Conservation (phyloP, 306 rosid species). For the Datisca glomerata region DNA sequence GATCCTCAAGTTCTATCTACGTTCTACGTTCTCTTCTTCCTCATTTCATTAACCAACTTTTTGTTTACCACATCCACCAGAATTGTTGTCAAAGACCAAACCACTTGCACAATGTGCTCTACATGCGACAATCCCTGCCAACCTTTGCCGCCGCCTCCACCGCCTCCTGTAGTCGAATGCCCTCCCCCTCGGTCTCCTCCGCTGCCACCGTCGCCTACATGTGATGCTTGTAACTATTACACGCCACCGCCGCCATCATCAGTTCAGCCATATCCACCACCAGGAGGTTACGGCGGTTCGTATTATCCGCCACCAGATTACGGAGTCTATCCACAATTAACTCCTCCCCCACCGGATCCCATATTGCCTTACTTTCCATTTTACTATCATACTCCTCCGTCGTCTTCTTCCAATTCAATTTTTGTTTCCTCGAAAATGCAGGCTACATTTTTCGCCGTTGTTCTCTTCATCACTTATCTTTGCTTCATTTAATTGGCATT, state of each 20-base stretch:
- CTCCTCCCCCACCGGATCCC: constrained; percentile 12
- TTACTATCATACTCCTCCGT: constrained; percentile 5
- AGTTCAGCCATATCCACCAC: neutral
- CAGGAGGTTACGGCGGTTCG: constrained; percentile 2
- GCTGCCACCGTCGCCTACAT: constrained; percentile 18
- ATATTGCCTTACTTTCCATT: constrained; percentile 9
- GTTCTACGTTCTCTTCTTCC: too few relatives aligned
- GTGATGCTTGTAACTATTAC: constrained; percentile 4
- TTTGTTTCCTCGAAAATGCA: constrained; percentile 9
- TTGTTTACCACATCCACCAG: constrained; percentile 2
- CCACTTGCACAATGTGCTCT: constrained; percentile 38
- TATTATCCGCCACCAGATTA: constrained; percentile 2
- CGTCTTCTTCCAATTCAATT: neutral
- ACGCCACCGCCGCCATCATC: constrained; percentile 44
- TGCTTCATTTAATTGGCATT: too few relatives aligned
- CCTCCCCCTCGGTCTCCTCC: constrained; percentile 28
- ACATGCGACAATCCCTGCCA: constrained; percentile 51
- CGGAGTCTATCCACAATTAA: neutral
- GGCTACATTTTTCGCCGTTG: constrained; percentile 1
- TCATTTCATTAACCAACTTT: constrained; percentile 1
- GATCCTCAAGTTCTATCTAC: too few relatives aligned
- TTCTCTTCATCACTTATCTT: constrained; percentile 9
- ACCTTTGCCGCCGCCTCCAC: constrained; percentile 25
- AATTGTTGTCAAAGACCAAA: constrained; percentile 23
- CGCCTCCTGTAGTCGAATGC: constrained; percentile 27